A percentile compares a stretch with the other conserved stretches of the same genome.
Conservation (phyloP, 2,329 filamentous ascomycete genomes). For the Tolypocladium sp. region DNA sequence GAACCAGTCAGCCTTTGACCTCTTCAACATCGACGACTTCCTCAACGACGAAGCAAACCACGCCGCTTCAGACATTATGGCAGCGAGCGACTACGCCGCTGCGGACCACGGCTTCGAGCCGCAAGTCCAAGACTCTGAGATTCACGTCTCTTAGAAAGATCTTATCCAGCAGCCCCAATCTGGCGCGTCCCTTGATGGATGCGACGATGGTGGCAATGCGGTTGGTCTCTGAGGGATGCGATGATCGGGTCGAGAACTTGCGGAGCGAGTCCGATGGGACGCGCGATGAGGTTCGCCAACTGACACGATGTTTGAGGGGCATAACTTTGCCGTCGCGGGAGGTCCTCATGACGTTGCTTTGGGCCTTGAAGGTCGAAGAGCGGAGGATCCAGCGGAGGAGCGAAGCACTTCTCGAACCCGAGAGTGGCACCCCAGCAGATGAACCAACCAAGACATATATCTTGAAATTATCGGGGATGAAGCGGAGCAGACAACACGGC, state of each 20-base stretch:
- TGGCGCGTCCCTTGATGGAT: conserved; percentile 66
- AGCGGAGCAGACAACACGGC: conserved; percentile 9
- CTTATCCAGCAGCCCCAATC: conserved; percentile 63
- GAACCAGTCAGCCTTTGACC: conserved; percentile 29
- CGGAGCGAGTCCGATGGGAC: conserved; percentile 21
- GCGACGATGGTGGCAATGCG: conserved; percentile 66
- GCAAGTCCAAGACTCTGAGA: conserved; percentile 48
- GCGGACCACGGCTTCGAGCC: conserved; percentile 42
- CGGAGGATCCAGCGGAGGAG: conserved; percentile 19
- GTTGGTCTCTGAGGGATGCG: conserved; percentile 54
- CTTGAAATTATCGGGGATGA: conserved; percentile 12
- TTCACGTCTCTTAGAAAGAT: conserved; percentile 54
- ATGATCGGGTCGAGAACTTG: conserved; percentile 33
- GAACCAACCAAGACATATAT: conserved; percentile 13
- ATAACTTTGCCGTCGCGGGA: conserved; percentile 36
- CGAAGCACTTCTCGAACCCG: conserved; percentile 10
- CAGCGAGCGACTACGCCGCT: conserved; percentile 40
- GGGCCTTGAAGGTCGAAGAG: conserved; percentile 34
- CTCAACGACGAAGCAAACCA: conserved; percentile 42
- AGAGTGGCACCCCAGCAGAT: conserved; percentile 14
- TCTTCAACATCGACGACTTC: conserved; percentile 45
- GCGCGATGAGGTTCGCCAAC: conserved; percentile 26
- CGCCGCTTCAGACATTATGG: conserved; percentile 36
- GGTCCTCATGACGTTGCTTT: conserved; percentile 37
- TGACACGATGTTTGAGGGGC: conserved; percentile 26